phyloP scores from a whole-genome alignment of 352 stramenopile species.

The Pythium sp. region DNA sequence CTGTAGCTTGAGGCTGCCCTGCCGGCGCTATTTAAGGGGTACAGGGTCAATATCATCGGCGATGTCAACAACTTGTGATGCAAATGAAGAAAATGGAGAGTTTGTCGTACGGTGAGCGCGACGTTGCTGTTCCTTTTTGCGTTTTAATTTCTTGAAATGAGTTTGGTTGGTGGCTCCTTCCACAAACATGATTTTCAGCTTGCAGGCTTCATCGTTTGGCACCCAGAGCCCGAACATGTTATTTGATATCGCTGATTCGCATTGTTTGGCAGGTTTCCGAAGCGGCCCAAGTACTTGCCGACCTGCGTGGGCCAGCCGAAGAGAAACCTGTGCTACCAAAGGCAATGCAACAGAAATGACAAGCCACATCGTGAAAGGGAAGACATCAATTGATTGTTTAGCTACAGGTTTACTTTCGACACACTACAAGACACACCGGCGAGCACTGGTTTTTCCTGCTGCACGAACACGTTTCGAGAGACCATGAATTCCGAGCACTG shows the following conservation, averaged over 20 bases:
- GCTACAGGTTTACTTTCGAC: neutral
- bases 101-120: neutral
- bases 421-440: neutral
- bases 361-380: neutral
- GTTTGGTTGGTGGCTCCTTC: neutral
- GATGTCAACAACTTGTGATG: constrained; percentile 71
- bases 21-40: constrained; percentile 68
- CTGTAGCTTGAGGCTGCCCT: constrained; percentile 55
- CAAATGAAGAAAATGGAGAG: neutral
- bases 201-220: neutral
- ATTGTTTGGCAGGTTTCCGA: neutral
- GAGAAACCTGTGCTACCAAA: neutral
- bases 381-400: neutral
- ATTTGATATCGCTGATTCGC: neutral
- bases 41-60: constrained; percentile 80
- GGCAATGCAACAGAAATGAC: neutral
- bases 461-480: neutral
- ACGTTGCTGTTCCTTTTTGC: neutral
- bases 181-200: neutral
- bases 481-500: neutral
- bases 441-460: neutral
- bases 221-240: neutral
- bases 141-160: neutral
- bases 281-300: neutral
- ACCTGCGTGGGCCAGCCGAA: too few species aligned